A percentile compares a stretch with the other conserved stretches of the same genome.
These are phyloP conservation scores for Excoecaria agallocha DNA, from an alignment of 345 rosid genomes.

Conservation along the genomic window DNA sequence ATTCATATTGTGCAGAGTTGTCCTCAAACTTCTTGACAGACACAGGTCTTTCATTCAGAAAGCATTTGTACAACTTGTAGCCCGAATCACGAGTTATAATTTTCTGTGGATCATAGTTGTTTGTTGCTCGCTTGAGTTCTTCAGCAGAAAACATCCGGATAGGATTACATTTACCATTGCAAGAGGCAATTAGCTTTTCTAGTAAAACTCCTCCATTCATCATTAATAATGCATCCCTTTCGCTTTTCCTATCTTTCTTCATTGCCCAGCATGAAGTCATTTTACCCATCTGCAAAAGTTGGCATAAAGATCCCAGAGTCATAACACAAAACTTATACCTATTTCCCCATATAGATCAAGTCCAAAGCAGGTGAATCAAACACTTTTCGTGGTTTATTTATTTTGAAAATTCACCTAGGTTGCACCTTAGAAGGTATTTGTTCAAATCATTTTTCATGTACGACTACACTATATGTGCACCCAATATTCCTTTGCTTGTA, in stretches of 20 bases:
- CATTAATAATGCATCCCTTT: background rate
- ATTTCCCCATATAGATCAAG: too few species aligned
- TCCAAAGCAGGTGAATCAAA: too few species aligned
- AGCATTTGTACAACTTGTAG: background rate
- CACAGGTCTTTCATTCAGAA: constrained; percentile 9
- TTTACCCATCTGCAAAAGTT: background rate
- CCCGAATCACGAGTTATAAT: background rate
- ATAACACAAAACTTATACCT: too few species aligned
- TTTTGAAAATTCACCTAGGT: too few species aligned
- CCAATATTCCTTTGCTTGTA: too few species aligned
- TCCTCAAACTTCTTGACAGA: constrained; percentile 9
- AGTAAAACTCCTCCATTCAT: constrained; percentile 6
- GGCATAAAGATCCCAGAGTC: background rate
- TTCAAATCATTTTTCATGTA: too few species aligned
- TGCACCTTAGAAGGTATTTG: too few species aligned
- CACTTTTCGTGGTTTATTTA: too few species aligned
- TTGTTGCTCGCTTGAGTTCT: constrained; percentile 12
- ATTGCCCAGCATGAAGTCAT: background rate
- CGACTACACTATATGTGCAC: too few species aligned
- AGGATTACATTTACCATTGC: constrained; percentile 10
- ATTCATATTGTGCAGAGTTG: background rate
- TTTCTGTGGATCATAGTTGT: background rate
- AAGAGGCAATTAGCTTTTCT: constrained; percentile 6
- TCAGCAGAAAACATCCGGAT: background rate
- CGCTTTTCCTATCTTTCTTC: background rate